These are phyloP conservation scores for Beauveria australis DNA, from an alignment of 2,329 filamentous ascomycete genomes.

Conservation along the genomic window DNA sequence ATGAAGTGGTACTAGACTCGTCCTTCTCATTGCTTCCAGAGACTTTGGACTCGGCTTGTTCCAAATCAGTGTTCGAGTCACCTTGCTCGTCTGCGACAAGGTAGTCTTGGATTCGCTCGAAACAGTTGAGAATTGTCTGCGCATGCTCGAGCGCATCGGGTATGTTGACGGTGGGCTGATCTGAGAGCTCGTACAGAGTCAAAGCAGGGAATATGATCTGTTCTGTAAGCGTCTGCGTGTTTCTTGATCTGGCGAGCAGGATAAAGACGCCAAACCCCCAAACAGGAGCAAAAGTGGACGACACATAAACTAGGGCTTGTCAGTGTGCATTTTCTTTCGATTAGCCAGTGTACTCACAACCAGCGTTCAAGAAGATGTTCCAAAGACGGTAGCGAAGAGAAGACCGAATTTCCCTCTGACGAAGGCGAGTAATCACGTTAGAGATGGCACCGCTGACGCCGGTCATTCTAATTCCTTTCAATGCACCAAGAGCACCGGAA, in stretches of 20 bases:
- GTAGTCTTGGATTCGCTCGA: conserved; percentile 17
- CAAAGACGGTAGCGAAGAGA: conserved; percentile 19
- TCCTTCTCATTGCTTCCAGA: neutral
- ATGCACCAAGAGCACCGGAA: conserved; percentile 18
- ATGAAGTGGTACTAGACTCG: neutral
- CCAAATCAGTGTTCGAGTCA: neutral
- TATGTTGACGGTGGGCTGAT: conserved; percentile 15
- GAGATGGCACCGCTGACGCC: conserved; percentile 28
- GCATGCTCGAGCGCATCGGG: conserved; percentile 16
- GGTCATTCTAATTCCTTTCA: conserved; percentile 35
- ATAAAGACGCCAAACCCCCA: conserved; percentile 15
- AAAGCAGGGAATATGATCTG: conserved; percentile 16
- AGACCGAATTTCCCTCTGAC: conserved; percentile 27
- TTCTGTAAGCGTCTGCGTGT: conserved; percentile 14
- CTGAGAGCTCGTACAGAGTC: conserved; percentile 16
- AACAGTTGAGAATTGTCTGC: conserved; percentile 16
- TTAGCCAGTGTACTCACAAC: conserved; percentile 11
- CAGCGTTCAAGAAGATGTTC: conserved; percentile 12
- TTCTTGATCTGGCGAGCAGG: conserved; percentile 11
- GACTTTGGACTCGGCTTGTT: neutral
- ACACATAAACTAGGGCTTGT: conserved; percentile 5
- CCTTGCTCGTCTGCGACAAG: conserved; percentile 15
- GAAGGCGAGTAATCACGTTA: conserved; percentile 24
- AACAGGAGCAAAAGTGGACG: conserved; percentile 15
- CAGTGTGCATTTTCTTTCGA: neutral